phyloP scores from a whole-genome alignment of 768 basidiomycete genomes.

The Termitomyces titanicus region DNA sequence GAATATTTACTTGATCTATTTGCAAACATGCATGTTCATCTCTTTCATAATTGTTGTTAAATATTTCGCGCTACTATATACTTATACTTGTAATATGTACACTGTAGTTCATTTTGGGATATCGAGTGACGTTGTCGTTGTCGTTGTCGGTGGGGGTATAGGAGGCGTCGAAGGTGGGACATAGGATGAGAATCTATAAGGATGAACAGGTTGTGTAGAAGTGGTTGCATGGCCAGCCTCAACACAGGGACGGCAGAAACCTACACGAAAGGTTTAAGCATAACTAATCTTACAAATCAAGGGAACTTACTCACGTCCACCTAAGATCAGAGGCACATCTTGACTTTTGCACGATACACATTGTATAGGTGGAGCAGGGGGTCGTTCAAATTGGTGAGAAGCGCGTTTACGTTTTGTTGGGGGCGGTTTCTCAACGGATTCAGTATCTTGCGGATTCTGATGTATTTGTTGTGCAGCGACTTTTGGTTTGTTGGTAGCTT shows the following conservation, averaged over 20 bases:
- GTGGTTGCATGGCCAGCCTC: conserved; percentile 42
- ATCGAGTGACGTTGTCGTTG: conserved; percentile 1
- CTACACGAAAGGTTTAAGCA: conserved; percentile 28
- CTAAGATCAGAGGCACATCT: conserved; percentile 73
- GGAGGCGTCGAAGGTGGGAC: not conserved
- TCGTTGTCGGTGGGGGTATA: not conserved
- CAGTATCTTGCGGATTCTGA: not conserved
- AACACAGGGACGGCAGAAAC: conserved; percentile 67
- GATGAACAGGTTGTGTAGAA: conserved; percentile 5
- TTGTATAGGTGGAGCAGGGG: conserved; percentile 26
- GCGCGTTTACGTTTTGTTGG: conserved; percentile 40
- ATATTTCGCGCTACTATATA: too few species aligned
- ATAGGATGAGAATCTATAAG: conserved; percentile 6
- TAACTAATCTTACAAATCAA: not conserved
- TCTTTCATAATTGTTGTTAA: not conserved
- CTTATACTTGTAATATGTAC: not conserved
- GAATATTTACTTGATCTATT: conserved; percentile 36
- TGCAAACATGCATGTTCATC: not conserved
- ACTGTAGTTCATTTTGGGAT: conserved; percentile 1
- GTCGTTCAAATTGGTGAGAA: conserved; percentile 27
- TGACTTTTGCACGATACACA: conserved; percentile 61
- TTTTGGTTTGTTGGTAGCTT: conserved; percentile 24
- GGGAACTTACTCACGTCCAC: conserved; percentile 54
- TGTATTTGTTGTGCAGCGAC: conserved; percentile 9
- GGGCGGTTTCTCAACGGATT: conserved; percentile 23